Evolutionary conservation across 352 stramenopile species (phyloP).

Genomic region (Globisporangium paddicum): DNA sequence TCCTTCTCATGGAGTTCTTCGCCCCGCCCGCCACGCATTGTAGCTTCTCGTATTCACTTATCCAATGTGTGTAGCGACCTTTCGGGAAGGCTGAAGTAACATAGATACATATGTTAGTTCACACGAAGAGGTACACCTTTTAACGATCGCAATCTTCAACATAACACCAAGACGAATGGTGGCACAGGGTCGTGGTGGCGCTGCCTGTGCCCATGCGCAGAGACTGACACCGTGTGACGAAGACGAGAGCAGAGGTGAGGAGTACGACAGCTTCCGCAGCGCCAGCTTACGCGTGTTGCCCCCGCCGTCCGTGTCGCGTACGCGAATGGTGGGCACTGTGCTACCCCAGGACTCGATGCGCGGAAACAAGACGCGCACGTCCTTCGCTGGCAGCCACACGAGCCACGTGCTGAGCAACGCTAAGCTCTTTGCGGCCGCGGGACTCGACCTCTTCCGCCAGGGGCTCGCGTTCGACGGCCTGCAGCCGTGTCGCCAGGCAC

Average conservation of each 20-base stretch:
- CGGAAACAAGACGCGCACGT: neutral
- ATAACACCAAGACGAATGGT: neutral
- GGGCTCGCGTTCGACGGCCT: conserved; percentile 46
- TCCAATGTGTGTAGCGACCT: conserved; percentile 8
- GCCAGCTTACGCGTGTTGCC: neutral
- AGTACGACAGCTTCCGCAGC: conserved; percentile 6
- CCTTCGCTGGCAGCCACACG: neutral
- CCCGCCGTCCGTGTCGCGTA: conserved; percentile 9
- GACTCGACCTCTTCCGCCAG: conserved; percentile 57
- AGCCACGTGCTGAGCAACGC: conserved; percentile 1
- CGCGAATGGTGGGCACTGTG: conserved; percentile 34
- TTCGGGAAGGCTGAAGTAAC: conserved; percentile 8
- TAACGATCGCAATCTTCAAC: neutral
- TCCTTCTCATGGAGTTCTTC: conserved; percentile 18
- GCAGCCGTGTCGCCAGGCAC: conserved; percentile 25
- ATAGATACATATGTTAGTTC: neutral
- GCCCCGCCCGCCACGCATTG: conserved; percentile 5
- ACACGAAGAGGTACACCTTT: neutral
- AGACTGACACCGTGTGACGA: neutral
- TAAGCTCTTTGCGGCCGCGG: conserved; percentile 43
- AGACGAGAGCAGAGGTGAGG: neutral
- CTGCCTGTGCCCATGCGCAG: neutral
- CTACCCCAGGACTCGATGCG: conserved; percentile 49
- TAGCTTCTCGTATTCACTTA: neutral
- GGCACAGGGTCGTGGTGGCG: neutral